Conservation (phyloP, 2,329 filamentous ascomycete species). For the Diaporthe sp. region DNA sequence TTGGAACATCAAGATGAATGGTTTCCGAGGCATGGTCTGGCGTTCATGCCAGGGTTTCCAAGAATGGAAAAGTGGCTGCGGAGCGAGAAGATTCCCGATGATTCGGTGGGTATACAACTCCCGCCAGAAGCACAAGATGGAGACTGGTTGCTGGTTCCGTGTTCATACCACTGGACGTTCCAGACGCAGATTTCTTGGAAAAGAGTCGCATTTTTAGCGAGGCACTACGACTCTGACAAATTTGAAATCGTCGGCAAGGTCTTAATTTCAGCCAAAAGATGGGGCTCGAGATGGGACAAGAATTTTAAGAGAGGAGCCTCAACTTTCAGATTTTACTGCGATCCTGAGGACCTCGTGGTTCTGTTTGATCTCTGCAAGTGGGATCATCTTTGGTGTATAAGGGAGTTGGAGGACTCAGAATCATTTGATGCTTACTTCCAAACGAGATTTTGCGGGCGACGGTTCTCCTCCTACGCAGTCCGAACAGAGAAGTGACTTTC, state of each 20-base stretch:
- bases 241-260: conserved; percentile 1
- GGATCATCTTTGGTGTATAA: not conserved
- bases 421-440: not conserved
- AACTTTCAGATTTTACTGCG: not conserved
- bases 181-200: not conserved
- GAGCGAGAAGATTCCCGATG: not conserved
- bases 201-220: not conserved
- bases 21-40: not conserved
- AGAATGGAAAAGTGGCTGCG: not conserved
- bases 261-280: not conserved
- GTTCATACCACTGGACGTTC: too few species aligned
- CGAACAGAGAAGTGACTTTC: not conserved
- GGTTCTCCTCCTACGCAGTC: conserved; percentile 1
- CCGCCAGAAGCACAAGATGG: not conserved
- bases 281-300: not conserved
- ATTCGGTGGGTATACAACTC: not conserved
- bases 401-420: not conserved
- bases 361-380: not conserved
- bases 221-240: not conserved
- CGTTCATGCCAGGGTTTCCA: not conserved
- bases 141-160: not conserved
- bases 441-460: not conserved
- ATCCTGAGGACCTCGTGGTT: not conserved
- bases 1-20: not conserved
- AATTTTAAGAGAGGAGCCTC: not conserved